These are phyloP conservation scores for Pleurotus citrinopileatus DNA, from an alignment of 768 basidiomycete genomes.

Conservation along the genomic window DNA sequence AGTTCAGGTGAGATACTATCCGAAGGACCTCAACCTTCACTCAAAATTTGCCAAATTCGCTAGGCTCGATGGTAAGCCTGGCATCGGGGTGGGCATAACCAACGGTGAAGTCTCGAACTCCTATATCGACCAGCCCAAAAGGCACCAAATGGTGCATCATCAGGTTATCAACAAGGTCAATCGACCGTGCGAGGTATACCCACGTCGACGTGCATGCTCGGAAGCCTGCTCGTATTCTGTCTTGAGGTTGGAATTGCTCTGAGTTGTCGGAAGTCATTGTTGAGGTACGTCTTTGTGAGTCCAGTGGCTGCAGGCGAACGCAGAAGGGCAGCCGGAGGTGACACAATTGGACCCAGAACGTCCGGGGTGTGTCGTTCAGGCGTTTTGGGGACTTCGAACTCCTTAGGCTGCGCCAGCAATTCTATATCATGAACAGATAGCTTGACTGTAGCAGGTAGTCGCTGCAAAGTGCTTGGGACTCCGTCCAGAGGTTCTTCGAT, in stretches of 20 bases:
- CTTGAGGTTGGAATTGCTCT: slow-evolving; percentile 65
- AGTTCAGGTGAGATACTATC: not conserved
- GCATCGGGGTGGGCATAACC: slow-evolving; percentile 3
- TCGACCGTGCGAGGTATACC: slow-evolving; percentile 30
- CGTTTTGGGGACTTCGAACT: slow-evolving; percentile 42
- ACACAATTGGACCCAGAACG: slow-evolving; percentile 57
- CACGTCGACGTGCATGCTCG: slow-evolving; percentile 74
- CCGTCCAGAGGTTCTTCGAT: slow-evolving; percentile 33
- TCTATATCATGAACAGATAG: slow-evolving; percentile 48
- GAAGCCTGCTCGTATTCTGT: slow-evolving; percentile 82
- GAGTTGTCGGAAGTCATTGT: slow-evolving; percentile 80
- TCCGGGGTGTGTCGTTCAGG: slow-evolving; percentile 41
- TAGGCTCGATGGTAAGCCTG: not conserved
- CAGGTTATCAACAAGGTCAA: slow-evolving; percentile 16
- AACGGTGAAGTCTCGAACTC: slow-evolving; percentile 9
- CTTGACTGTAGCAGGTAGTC: slow-evolving; percentile 30
- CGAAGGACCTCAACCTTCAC: not conserved
- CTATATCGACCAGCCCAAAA: slow-evolving; percentile 3
- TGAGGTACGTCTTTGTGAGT: slow-evolving; percentile 77
- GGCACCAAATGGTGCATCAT: slow-evolving; percentile 7
- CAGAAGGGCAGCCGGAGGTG: slow-evolving; percentile 67
- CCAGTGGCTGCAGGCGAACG: slow-evolving; percentile 73
- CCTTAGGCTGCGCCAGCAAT: slow-evolving; percentile 40
- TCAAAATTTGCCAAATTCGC: slow-evolving; percentile 2
- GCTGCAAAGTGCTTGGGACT: not conserved